Evolutionary conservation across 2,329 filamentous ascomycete species (phyloP).

Genomic region (Apiospora pterosperma): DNA sequence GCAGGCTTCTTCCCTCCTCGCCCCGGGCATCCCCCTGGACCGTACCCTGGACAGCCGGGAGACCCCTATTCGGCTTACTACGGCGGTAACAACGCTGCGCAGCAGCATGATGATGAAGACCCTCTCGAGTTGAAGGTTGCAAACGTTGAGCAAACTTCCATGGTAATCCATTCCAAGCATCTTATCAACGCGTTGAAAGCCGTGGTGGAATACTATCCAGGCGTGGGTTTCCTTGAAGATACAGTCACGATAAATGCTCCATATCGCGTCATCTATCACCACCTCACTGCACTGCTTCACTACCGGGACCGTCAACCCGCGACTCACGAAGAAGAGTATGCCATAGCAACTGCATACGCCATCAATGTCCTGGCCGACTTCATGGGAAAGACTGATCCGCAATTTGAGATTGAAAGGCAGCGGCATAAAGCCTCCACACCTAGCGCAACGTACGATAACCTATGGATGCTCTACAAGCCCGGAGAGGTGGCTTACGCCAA

Average conservation of each 20-base stretch:
- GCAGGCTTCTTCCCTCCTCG: background rate
- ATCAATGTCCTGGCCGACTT: constrained; percentile 43
- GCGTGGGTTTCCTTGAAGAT: constrained; percentile 30
- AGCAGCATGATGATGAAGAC: constrained; percentile 13
- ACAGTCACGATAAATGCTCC: constrained; percentile 39
- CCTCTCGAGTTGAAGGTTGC: constrained; percentile 21
- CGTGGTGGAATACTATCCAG: constrained; percentile 46
- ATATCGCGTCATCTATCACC: constrained; percentile 46
- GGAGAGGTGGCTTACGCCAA: constrained; percentile 42
- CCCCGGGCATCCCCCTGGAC: constrained; percentile 5
- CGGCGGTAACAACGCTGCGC: constrained; percentile 20
- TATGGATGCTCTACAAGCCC: constrained; percentile 45
- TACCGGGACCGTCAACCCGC: constrained; percentile 40
- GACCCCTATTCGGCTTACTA: constrained; percentile 21
- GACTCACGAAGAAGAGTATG: constrained; percentile 38
- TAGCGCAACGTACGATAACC: constrained; percentile 40
- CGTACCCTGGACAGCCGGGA: too few relatives aligned
- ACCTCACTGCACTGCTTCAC: constrained; percentile 36
- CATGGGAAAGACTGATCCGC: constrained; percentile 35
- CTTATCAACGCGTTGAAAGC: constrained; percentile 45
- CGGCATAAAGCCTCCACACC: constrained; percentile 35
- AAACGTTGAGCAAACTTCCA: constrained; percentile 31
- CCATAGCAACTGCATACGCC: constrained; percentile 36
- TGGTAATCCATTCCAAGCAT: constrained; percentile 41
- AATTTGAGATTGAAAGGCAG: constrained; percentile 36